A percentile compares a stretch with the other conserved stretches of the same genome.
phyloP scores from a whole-genome alignment of 2,329 filamentous ascomycete genomes.

The Lojkania enalia region DNA sequence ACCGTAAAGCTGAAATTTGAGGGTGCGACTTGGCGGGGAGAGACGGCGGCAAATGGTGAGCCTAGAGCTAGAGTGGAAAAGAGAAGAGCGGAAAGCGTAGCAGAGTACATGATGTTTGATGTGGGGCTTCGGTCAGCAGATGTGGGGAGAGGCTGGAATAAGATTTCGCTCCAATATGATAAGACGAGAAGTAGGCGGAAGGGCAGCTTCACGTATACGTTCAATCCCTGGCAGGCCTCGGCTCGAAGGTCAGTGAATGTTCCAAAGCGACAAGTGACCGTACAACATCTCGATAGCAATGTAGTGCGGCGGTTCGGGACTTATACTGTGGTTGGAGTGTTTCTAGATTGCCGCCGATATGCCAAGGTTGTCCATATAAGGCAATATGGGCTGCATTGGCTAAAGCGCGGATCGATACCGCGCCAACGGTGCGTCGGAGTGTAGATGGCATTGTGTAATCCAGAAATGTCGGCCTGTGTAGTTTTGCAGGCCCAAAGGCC shows the following conservation, averaged over 20 bases:
- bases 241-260: neutral
- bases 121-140: neutral
- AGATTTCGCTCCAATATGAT: neutral
- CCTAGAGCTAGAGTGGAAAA: neutral
- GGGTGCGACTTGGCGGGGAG: conserved; percentile 7
- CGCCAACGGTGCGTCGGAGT: too few species aligned
- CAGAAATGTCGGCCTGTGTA: too few species aligned
- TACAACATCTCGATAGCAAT: neutral
- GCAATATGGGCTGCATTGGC: neutral
- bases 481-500: too few species aligned
- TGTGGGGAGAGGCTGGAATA: neutral
- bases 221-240: too few species aligned
- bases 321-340: neutral
- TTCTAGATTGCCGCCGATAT: neutral
- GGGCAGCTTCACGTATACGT: too few species aligned
- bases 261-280: neutral
- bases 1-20: conserved; percentile 9
- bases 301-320: neutral
- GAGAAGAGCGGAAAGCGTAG: conserved; percentile 1
- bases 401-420: too few species aligned
- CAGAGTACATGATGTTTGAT: conserved; percentile 2
- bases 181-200: too few species aligned
- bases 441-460: too few species aligned
- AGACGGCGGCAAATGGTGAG: neutral
- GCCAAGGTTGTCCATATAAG: neutral